These are phyloP conservation scores for Haplosporangium gracile DNA, from an alignment of 192 early-diverging fungal genomes.

Conservation along the genomic window DNA sequence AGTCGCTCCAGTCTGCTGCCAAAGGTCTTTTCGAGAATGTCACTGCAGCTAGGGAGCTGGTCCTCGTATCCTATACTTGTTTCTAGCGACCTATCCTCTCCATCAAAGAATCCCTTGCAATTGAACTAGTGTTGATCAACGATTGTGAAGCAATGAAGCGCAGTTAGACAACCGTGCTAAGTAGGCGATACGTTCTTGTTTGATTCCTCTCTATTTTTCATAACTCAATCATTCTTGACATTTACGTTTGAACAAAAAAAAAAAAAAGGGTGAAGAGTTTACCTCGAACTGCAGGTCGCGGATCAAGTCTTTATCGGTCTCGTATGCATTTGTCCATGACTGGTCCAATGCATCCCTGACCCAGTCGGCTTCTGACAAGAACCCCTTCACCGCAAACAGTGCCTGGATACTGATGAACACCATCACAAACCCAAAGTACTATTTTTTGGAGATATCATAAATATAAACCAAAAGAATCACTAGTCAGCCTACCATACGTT, in stretches of 20 bases:
- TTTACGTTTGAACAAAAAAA: neutral
- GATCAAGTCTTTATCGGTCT: conserved; percentile 15
- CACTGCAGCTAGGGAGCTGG: conserved; percentile 20
- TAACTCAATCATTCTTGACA: neutral
- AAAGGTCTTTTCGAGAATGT: conserved; percentile 16
- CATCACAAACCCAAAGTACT: conserved; percentile 33
- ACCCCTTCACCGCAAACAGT: neutral
- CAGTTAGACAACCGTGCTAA: neutral
- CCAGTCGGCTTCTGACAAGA: conserved; percentile 11
- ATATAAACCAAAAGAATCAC: neutral
- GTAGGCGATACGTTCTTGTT: neutral
- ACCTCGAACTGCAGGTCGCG: conserved; percentile 28
- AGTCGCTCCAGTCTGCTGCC: conserved; percentile 20
- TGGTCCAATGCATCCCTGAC: conserved; percentile 4
- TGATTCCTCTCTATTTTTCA: no score
- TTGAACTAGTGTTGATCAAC: conserved; percentile 11
- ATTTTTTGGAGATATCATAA: neutral
- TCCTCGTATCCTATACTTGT: neutral
- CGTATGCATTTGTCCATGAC: conserved; percentile 30
- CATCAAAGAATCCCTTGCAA: conserved; percentile 30
- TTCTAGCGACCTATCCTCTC: conserved; percentile 11
- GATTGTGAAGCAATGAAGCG: neutral
- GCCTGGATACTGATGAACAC: conserved; percentile 6
- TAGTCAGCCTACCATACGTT: neutral
- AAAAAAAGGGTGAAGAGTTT: neutral